Evolutionary conservation across 1,139 yeast species (phyloP).

Genomic region (Lodderomyces parapsilosis): DNA sequence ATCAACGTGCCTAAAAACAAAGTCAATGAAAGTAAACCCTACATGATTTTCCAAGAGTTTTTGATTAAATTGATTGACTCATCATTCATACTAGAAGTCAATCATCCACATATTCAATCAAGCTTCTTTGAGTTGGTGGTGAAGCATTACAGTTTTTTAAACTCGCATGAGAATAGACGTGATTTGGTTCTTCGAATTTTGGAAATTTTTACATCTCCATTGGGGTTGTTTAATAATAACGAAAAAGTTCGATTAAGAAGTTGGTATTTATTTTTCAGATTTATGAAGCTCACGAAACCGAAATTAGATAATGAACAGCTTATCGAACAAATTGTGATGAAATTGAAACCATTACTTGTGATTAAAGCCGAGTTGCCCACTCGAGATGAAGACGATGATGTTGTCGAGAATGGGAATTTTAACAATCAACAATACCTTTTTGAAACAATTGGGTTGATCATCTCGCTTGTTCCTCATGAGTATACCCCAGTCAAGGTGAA

Average conservation of each 20-base stretch:
- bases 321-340: constrained; percentile 37
- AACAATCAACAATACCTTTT: constrained; percentile 79
- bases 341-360: constrained; percentile 49
- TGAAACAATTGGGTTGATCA: constrained; percentile 73
- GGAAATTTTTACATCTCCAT: constrained; percentile 73
- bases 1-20: constrained; percentile 66
- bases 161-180: constrained; percentile 41
- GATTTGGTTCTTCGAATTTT: constrained; percentile 63
- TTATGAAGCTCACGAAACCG: constrained; percentile 75
- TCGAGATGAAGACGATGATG: constrained; percentile 51
- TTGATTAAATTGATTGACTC: constrained; percentile 66
- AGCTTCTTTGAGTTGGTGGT: constrained; percentile 82
- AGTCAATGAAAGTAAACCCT: constrained; percentile 61
- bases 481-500: constrained; percentile 37
- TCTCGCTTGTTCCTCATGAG: constrained; percentile 41
- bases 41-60: constrained; percentile 56
- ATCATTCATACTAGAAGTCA: constrained; percentile 46
- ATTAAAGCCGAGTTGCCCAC: constrained; percentile 60
- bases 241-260: constrained; percentile 78
- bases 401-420: constrained; percentile 62
- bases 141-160: constrained; percentile 71
- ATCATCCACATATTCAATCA: constrained; percentile 78
- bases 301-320: constrained; percentile 30
- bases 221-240: constrained; percentile 74
- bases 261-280: constrained; percentile 87